Base-by-base conservation (phyloP, 768 basidiomycete genomes). In the Tremella mesenterica region DNA sequence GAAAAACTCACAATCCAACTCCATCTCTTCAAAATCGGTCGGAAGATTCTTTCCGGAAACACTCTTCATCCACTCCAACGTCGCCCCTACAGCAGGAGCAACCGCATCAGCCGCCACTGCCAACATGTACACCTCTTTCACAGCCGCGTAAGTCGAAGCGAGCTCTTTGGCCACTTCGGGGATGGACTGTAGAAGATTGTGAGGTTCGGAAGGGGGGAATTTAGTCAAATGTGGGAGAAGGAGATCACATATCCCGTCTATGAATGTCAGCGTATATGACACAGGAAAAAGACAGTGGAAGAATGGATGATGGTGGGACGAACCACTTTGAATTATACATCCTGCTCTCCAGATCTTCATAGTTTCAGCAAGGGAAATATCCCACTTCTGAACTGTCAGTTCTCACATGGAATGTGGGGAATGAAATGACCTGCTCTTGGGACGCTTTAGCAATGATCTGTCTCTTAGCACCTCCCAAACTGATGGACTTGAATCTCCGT, bases 321-420 rank as follows among this genome's bases (percentile, higher is more conserved):
- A 27, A 58, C 64, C 64, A 13, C 60, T 65, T 48, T 67, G 71
- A 44, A 73, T 72, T 53, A 73, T 73, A 52, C 70, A 73, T 27
- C 73, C 73, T 25, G 65, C 66, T n/a, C 67, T 48, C 72, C 72
- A 70, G 50, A 73, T 72, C 31, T 50, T 44, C 31, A 70, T 56
- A 52, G 69, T 69, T 14, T 53, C 45, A 0, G 58, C 55, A 16
- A 73, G 58, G 5, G 52, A 49, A 45, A 73, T 57, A 49, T 57
- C 55, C 68, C 71, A 73, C 44, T 62, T 56, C 58, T 70, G 41
- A 31, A 18, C n/a, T n/a, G n/a, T n/a, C 18, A 20, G 30, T 34
- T 25, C 44, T 25, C 30, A 31, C 10, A n/a, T 25, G 18, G 43
- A 13, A n/a, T 20, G n/a, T 7, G 44, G 20, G 0, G 5, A 27